phyloP scores from a whole-genome alignment of 805 yeast species.

The Hanseniaspora hatyaiensis region DNA sequence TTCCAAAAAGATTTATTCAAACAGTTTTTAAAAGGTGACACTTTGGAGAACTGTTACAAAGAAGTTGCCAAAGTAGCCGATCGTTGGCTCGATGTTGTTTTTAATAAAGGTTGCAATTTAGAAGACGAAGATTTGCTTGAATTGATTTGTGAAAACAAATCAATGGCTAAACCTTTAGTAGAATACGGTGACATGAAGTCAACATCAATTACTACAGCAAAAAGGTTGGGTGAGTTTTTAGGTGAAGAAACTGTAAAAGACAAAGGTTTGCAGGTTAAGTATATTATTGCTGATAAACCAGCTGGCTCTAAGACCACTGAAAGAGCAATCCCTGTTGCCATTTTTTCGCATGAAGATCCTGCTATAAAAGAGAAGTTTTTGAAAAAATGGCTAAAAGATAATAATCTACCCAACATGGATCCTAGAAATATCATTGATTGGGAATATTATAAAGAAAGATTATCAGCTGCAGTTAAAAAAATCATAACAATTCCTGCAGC shows the following conservation, averaged over 20 bases:
- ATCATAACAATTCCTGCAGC: conserved; percentile 97
- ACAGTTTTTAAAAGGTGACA: conserved; percentile 72
- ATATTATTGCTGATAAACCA: conserved; percentile 78
- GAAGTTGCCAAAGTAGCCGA: conserved; percentile 90
- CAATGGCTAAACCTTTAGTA: conserved; percentile 81
- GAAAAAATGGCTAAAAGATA: conserved; percentile 78
- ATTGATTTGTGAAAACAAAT: conserved; percentile 88
- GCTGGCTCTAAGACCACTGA: conserved; percentile 83
- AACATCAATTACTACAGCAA: conserved; percentile 91
- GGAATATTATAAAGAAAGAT: conserved; percentile 80
- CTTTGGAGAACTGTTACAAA: conserved; percentile 67
- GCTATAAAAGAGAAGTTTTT: conserved; percentile 59
- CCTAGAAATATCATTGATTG: conserved; percentile 86
- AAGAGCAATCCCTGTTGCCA: conserved; percentile 92
- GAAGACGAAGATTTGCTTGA: conserved; percentile 92
- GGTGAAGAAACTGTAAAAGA: conserved; percentile 96
- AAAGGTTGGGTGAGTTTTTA: conserved; percentile 80
- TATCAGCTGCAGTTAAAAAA: conserved; percentile 87
- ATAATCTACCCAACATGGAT: conserved; percentile 65
- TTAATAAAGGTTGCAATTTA: conserved; percentile 70
- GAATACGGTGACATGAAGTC: conserved; percentile 88
- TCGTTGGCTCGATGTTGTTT: conserved; percentile 89
- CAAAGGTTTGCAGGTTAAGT: conserved; percentile 90
- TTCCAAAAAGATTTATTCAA: conserved; percentile 92
- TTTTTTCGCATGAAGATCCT: conserved; percentile 66